Evolutionary conservation across 139 green algal species (phyloP), one percentile per base, ranked within the genome.

Genomic region (Asterochloris sp.): DNA sequence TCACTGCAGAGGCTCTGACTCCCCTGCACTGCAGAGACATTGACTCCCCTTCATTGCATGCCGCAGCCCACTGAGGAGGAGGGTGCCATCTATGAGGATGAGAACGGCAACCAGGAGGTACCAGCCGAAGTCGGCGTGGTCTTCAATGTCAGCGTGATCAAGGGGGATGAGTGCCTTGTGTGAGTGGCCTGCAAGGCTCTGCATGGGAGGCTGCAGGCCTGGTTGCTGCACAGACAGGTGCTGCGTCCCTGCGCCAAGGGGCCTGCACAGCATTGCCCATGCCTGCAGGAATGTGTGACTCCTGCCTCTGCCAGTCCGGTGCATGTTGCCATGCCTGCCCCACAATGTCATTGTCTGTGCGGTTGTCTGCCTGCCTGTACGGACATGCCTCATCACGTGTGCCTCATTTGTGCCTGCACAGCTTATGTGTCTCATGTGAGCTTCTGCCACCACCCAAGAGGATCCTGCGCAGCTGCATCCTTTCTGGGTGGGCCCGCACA

Each of bases 111-210:
- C 38, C 38, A 54, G 38, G 68, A 83, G 0, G 86, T 86, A 6
- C 27, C 29, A 16, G 79, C 47, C 24, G 86, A 85, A 54, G 74
- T 78, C 62, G 61, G 79, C 6, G 82, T 91, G 16, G 73, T 68
- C 11, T 89, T 89, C 71, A 88, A 91, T 29, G 88, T 88, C 0
- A 85, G 79, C 0, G 84, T 90, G 0, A 79, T 47, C 38, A 91
- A 91, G 78, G 88, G 74, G 11, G 78, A 76, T 17, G 27, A 74
- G 24, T 64, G 26, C 61, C 73, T 85, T 47, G 80, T 73, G 80
- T 83, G 74, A 69, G 80, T 69, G 10, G 1, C 1, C 69, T 54
- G n/a, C n/a, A n/a, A n/a, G n/a, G n/a, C n/a, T n/a, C n/a, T n/a
- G n/a, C n/a, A n/a, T n/a, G n/a, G n/a, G n/a, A n/a, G n/a, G n/a